Conservation (phyloP, 805 yeast species). For the Metschnikowia vanudenii region DNA sequence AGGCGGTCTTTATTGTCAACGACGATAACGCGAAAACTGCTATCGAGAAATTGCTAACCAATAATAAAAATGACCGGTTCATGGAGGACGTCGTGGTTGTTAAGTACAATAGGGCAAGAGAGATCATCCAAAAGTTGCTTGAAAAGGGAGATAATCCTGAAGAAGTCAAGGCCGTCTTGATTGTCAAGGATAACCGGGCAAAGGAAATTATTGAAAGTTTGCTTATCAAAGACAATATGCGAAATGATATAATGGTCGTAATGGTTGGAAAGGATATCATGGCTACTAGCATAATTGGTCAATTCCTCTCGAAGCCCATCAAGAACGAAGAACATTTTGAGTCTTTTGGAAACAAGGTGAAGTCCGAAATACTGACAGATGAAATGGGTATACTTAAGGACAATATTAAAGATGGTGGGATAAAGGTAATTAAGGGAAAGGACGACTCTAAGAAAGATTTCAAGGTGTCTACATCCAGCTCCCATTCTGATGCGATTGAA, state of each 20-base stretch:
- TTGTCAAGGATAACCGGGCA: background rate
- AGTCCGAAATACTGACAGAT: too few relatives aligned
- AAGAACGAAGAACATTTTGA: too few relatives aligned
- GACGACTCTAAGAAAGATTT: too few relatives aligned
- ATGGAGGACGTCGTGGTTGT: background rate
- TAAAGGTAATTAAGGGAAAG: too few relatives aligned
- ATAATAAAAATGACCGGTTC: background rate
- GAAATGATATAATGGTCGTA: background rate
- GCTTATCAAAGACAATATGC: background rate
- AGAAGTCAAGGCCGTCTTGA: background rate
- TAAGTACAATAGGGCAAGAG: background rate
- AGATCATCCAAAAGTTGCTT: background rate
- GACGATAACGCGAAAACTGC: background rate
- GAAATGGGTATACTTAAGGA: too few relatives aligned
- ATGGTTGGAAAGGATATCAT: too few relatives aligned
- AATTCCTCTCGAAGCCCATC: too few relatives aligned
- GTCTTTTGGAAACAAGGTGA: too few relatives aligned
- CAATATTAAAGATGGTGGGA: too few relatives aligned
- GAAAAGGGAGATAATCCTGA: background rate
- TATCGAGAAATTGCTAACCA: background rate
- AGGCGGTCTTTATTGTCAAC: slow-evolving; percentile 1
- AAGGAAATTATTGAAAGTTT: background rate
- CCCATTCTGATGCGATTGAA: too few relatives aligned
- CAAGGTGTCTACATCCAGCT: too few relatives aligned
- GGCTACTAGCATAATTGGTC: too few relatives aligned